Evolutionary conservation across 495 filamentous ascomycete species (phyloP).

Genomic region (Bacidia rubella): DNA sequence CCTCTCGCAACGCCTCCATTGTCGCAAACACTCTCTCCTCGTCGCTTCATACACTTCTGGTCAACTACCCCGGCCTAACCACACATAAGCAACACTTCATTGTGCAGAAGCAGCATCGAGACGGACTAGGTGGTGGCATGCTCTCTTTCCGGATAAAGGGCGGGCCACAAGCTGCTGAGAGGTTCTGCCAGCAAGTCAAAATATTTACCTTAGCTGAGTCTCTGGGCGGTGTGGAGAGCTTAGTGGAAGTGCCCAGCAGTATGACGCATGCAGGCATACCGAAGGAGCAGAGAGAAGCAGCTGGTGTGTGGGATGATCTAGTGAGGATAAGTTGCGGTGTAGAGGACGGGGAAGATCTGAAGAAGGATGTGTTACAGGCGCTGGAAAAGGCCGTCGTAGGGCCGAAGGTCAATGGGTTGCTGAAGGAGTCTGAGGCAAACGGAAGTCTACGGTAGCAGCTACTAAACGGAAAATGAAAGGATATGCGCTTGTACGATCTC

Average conservation of each 20-base stretch:
- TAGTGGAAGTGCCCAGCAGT: constrained; percentile 79
- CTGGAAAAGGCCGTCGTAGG: constrained; percentile 58
- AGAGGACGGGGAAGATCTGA: constrained; percentile 79
- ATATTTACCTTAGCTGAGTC: constrained; percentile 92
- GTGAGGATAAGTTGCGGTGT: constrained; percentile 87
- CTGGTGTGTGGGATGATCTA: constrained; percentile 95
- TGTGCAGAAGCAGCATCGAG: constrained; percentile 77
- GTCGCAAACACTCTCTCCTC: constrained; percentile 65
- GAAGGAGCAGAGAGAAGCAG: constrained; percentile 71
- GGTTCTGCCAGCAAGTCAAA: constrained; percentile 78
- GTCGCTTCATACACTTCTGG: constrained; percentile 68
- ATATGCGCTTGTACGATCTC: too few species aligned
- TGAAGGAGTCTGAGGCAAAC: constrained; percentile 14
- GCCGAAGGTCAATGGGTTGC: constrained; percentile 25
- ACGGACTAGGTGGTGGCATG: constrained; percentile 95
- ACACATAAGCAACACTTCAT: constrained; percentile 79
- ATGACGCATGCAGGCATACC: constrained; percentile 99
- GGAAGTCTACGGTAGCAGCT: not conserved
- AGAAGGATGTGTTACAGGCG: constrained; percentile 71
- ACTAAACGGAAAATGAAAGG: too few species aligned
- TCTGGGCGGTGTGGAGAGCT: constrained; percentile 80
- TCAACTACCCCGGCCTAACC: constrained; percentile 88
- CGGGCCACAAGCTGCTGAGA: constrained; percentile 72
- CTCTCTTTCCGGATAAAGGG: constrained; percentile 89
- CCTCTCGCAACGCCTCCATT: constrained; percentile 63